Evolutionary conservation across 1,284 basidiomycete genomes (phyloP).

Genomic region (Cutaneotrichosporon cyanovorans): DNA sequence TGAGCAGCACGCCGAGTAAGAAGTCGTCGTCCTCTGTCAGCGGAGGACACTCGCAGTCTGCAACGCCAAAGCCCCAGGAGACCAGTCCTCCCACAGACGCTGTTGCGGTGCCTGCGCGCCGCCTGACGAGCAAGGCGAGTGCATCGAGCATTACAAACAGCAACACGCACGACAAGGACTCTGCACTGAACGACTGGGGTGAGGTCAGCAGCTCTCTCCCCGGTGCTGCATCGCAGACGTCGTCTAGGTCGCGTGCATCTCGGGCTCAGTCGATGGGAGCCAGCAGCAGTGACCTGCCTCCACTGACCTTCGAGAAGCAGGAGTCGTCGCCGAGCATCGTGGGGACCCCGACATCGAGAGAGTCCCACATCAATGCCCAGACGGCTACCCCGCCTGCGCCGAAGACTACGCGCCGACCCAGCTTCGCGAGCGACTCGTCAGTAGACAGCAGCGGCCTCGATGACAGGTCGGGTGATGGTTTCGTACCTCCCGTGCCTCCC

Average conservation of each 20-base stretch:
- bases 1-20: conserved; percentile 62
- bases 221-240: neutral
- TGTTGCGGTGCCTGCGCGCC: too few species aligned
- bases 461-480: conserved; percentile 43
- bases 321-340: conserved; percentile 81
- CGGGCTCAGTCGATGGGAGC: conserved; percentile 3
- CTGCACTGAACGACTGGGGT: conserved; percentile 31
- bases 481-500: conserved; percentile 91
- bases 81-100: conserved; percentile 53
- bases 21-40: conserved; percentile 29
- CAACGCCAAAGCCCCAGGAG: conserved; percentile 51
- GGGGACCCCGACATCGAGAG: conserved; percentile 46
- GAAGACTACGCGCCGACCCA: conserved; percentile 42
- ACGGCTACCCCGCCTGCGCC: conserved; percentile 55
- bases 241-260: neutral
- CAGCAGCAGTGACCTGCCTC: conserved; percentile 10
- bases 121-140: conserved; percentile 6
- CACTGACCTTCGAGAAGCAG: conserved; percentile 53
- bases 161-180: conserved; percentile 15
- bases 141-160: conserved; percentile 6
- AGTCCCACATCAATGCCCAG: conserved; percentile 50
- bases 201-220: conserved; percentile 15
- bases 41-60: conserved; percentile 29
- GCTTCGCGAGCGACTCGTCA: conserved; percentile 70
- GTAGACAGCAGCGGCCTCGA: conserved; percentile 3